These are phyloP conservation scores for Mayamaea pseudoterrestris DNA, from an alignment of 108 stramenopile species.

Conservation along the genomic window DNA sequence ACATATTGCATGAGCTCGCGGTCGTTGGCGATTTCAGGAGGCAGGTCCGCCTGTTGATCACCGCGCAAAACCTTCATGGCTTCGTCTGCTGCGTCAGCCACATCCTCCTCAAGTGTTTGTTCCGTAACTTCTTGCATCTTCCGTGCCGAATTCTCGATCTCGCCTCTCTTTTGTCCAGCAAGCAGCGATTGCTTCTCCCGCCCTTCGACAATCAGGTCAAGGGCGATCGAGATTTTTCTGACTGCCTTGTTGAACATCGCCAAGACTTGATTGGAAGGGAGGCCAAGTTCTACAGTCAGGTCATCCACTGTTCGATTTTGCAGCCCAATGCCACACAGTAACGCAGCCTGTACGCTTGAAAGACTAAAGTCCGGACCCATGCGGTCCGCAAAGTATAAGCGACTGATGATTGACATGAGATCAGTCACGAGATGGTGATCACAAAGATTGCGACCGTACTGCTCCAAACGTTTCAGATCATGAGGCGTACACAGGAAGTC, in stretches of 20 bases:
- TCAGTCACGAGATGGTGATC: constrained; percentile 98
- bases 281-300: constrained; percentile 65
- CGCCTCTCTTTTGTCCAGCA: constrained; percentile 46
- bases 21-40: constrained; percentile 54
- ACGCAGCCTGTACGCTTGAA: constrained; percentile 81
- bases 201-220: constrained; percentile 64
- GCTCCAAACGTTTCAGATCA: constrained; percentile 93
- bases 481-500: constrained; percentile 77
- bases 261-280: constrained; percentile 83
- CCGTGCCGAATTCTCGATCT: constrained; percentile 30
- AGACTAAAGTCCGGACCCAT: constrained; percentile 64
- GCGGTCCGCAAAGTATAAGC: constrained; percentile 84
- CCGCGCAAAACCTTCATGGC: constrained; percentile 37
- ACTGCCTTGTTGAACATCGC: constrained; percentile 97
- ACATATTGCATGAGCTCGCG: constrained; percentile 72
- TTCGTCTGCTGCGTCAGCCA: constrained; percentile 43
- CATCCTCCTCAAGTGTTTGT: constrained; percentile 77
- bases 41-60: constrained; percentile 8
- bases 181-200: constrained; percentile 55
- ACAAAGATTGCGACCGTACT: constrained; percentile 94
- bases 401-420: constrained; percentile 77
- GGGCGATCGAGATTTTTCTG: constrained; percentile 74
- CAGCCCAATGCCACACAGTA: constrained; percentile 82
- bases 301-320: constrained; percentile 77
- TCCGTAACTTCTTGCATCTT: constrained; percentile 18